Percentiles rank a stretch among this genome's conserved stretches.
These are phyloP conservation scores for Moesziomyces sp. DNA, from an alignment of 1,284 basidiomycete genomes.

Conservation along the genomic window DNA sequence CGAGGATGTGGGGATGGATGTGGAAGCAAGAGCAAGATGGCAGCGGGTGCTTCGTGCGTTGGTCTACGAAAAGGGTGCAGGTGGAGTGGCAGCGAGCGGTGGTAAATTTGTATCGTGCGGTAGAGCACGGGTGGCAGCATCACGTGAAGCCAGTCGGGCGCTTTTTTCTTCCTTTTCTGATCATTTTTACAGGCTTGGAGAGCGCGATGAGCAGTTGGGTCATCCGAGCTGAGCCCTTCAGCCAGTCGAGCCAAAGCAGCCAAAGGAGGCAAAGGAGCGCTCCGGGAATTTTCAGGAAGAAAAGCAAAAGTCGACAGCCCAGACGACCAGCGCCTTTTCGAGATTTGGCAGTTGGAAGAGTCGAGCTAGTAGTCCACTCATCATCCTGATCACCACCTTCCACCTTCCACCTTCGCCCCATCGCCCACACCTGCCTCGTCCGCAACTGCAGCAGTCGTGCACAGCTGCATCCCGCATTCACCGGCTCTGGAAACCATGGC, in stretches of 20 bases:
- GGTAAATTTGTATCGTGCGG: constrained; percentile 30
- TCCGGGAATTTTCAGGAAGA: constrained; percentile 10
- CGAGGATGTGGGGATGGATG: no score
- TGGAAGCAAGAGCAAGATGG: no score
- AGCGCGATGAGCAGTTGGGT: background rate
- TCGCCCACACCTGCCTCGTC: no score
- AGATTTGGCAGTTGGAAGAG: no score
- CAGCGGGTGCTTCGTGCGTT: no score
- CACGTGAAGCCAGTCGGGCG: constrained; percentile 27
- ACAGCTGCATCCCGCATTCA: no score
- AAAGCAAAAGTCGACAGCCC: constrained; percentile 4
- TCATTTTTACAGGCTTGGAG: background rate
- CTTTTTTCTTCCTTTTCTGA: constrained; percentile 1
- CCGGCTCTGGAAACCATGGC: no score
- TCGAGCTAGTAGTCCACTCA: background rate
- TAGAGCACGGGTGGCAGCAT: constrained; percentile 16
- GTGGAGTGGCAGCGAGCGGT: background rate
- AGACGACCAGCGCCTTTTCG: constrained; percentile 19
- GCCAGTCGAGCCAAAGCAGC: no score
- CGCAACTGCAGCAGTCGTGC: no score
- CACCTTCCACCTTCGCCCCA: no score
- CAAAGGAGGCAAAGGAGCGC: no score
- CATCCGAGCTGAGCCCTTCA: background rate
- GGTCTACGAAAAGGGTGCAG: no score
- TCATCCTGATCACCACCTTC: constrained; percentile 7